phyloP scores from a whole-genome alignment of 768 basidiomycete species.

The Sistotremastrum niveocremeum region DNA sequence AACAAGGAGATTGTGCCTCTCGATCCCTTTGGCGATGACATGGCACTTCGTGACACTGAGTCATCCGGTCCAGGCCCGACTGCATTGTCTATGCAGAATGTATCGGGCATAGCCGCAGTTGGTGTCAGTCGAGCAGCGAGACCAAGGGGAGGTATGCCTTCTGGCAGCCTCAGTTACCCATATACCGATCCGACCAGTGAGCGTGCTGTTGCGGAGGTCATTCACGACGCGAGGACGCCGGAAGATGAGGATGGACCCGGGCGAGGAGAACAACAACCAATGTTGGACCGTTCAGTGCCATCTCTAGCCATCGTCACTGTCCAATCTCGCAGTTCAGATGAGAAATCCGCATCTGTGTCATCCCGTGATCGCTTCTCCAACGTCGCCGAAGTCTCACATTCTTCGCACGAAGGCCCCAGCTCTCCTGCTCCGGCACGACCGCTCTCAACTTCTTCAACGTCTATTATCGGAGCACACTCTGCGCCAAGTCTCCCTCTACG shows the following conservation, averaged over 20 bases:
- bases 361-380: neutral
- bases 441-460: slow-evolving; percentile 22
- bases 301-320: no score
- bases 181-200: slow-evolving; percentile 37
- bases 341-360: neutral
- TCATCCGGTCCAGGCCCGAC: no score
- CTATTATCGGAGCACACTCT: slow-evolving; percentile 28
- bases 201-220: neutral
- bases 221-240: neutral
- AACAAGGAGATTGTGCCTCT: slow-evolving; percentile 25
- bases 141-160: neutral
- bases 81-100: no score
- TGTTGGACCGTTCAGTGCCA: no score
- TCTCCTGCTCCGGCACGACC: slow-evolving; percentile 1
- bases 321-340: neutral
- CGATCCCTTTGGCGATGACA: slow-evolving; percentile 37
- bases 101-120: neutral
- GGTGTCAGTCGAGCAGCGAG: neutral
- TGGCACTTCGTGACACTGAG: slow-evolving; percentile 17
- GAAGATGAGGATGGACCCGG: no score
- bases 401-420: neutral
- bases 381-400: no score
- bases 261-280: no score
- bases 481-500: slow-evolving; percentile 36
- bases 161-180: slow-evolving; percentile 12